Base-by-base conservation (phyloP, 768 basidiomycete species). In the Xerocomellus chrysenteron region DNA sequence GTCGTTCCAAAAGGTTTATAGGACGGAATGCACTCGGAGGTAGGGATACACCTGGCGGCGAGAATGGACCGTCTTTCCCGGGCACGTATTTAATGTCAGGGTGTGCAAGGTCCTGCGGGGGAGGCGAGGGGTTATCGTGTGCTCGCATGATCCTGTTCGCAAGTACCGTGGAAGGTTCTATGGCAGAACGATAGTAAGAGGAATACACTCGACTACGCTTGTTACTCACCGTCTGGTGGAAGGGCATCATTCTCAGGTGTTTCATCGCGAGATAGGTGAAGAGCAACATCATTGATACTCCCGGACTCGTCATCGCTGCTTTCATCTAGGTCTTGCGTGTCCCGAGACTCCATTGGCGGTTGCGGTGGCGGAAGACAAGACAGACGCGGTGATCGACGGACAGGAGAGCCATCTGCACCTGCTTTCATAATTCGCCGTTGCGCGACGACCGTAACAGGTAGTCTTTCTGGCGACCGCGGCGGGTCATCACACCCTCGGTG, bases 121-220 rank as follows among this genome's bases (percentile, higher is more conserved):
- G 83, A 17, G 89, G 88, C 17, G 89, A 91, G 17, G 90, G 90
- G 63, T 92, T 92, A 63, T 83, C 84, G 55, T 83, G 81, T 50
- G 90, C 89, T 48, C 83, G 79, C 44, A 86, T 78, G 45, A 92
- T 82, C 70, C 73, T 83, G 58, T 75, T 81, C 33, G 86, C 90
- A 47, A 92, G 74, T 5, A 78, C 77, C 53, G 87, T 86, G 2
- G 87, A 81, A 10, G 87, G 88, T 65, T 90, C 89, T 83, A 59
- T 28, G 39, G 17, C 24, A n/a, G 42, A 37, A 41, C 12, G 48
- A 61, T 58, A 24, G 52, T 54, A 30, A 61, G 50, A 46, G 33
- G 44, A 50, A 49, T 50, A 57, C 40, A 47, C 37, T 47, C 44
- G 33, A 13, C 52, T 35, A 33, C 4, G 45, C 26, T 33, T 39